Conservation (phyloP, 306 rosid species). For the Carpinus viminea region DNA sequence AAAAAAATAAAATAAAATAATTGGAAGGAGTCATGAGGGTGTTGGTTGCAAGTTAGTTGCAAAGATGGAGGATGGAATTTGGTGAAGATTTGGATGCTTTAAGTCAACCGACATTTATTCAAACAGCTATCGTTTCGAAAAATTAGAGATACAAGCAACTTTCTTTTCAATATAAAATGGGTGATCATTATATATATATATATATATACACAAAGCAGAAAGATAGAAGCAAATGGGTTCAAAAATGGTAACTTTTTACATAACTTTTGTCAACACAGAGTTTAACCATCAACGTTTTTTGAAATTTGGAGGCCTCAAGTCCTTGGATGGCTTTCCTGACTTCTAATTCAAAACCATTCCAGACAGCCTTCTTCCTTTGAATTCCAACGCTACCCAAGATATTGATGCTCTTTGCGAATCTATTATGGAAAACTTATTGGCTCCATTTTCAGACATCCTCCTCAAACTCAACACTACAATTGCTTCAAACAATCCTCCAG, state of each 20-base stretch:
- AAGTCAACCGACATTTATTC: too few species aligned
- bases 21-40: too few species aligned
- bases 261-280: constrained; percentile 24
- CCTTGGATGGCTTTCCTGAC: constrained; percentile 1
- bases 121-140: too few species aligned
- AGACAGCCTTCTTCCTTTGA: constrained; percentile 7
- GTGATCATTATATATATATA: too few species aligned
- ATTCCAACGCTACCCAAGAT: background rate
- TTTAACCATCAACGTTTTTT: constrained; percentile 12
- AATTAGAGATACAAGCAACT: too few species aligned
- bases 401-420: background rate
- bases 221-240: background rate
- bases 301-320: constrained; percentile 7
- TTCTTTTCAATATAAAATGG: too few species aligned
- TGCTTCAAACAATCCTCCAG: background rate
- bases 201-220: too few species aligned
- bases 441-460: constrained; percentile 16
- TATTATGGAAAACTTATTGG: background rate
- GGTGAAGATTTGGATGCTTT: too few species aligned
- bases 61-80: too few species aligned
- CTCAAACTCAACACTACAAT: background rate
- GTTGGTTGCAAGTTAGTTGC: too few species aligned
- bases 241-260: background rate
- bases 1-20: too few species aligned
- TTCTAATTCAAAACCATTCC: constrained; percentile 24